Base-by-base conservation (phyloP, 345 rosid genomes). In the Populus nigra region DNA sequence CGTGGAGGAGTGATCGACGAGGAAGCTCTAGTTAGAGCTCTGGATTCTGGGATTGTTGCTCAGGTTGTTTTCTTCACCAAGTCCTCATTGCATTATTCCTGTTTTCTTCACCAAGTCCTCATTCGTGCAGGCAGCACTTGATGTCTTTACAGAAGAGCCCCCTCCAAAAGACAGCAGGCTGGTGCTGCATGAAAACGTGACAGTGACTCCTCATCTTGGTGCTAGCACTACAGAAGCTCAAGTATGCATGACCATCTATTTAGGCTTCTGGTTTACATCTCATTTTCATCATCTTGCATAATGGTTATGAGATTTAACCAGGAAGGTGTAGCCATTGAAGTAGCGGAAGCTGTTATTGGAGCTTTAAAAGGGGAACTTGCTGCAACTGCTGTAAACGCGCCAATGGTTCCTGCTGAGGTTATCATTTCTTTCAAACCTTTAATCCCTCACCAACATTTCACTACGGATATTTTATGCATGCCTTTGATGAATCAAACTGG, bases 171-270 rank as follows among this genome's bases (percentile, higher is more conserved):
- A 76, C 16, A 80, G 77, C 69, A 76, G 45, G 68, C 57, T 80
- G 79, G 83, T 80, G 77, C 76, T 36, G 38, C 83, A 80, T 72
- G 83, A 76, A 72, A 80, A 76, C 66, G 83, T 80, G 59, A 80
- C 36, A 6, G 83, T 33, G 2, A 80, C 83, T 31, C 83, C 83
- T 76, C 83, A 80, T 80, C 83, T 72, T 53, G 80, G 83, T 50
- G 83, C 83, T 59, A 76, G 80, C 62, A 76, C 74, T 29, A 23
- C 73, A 1, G 83, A 80, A 66, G 83, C 83, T 25, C 83, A 80
- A 73, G 83, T 76, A 23, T 43, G 76, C 61, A 20, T 7, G 59
- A 38, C 22, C 31, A 20, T 29, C 13, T 45, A 49, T 7, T 68
- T 49, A 27, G 47, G 11, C 9, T 12, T 62, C 22, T 20, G 13